Conservation (phyloP, 192 early-diverging fungal genomes). For the Allomyces arbusculus region DNA sequence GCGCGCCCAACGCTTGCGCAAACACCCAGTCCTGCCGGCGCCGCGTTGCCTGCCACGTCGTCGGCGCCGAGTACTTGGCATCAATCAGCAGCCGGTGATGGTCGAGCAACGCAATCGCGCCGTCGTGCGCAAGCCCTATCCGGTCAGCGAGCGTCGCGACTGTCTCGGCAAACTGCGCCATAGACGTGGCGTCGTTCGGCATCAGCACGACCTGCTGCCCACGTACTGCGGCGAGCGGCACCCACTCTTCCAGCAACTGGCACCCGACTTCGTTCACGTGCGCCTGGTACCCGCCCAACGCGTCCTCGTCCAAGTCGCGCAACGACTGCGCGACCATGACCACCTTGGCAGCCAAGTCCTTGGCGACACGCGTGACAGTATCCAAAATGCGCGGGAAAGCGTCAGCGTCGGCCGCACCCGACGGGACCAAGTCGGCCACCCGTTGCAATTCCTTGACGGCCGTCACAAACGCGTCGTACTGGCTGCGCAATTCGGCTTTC, state of each 20-base stretch:
- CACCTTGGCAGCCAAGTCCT: not conserved
- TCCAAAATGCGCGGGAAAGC: no score
- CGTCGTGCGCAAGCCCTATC: not conserved
- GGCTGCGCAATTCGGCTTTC: not conserved
- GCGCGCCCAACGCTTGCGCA: not conserved
- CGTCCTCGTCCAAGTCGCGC: not conserved
- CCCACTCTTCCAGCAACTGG: not conserved
- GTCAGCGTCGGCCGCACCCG: no score
- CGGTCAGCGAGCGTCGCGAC: not conserved
- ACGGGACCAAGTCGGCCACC: no score
- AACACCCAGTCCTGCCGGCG: not conserved
- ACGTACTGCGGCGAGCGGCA: not conserved
- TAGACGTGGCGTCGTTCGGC: not conserved
- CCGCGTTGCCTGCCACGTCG: not conserved
- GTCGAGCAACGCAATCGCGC: not conserved
- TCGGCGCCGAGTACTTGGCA: not conserved
- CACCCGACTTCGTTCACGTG: not conserved
- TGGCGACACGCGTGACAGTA: not conserved
- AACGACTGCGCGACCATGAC: not conserved
- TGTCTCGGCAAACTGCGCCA: not conserved
- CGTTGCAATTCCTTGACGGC: no score
- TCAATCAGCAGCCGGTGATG: not conserved
- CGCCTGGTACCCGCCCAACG: not conserved
- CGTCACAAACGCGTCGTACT: not conserved
- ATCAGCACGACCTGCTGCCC: not conserved